Percentiles rank a stretch among this genome's conserved stretches.
Evolutionary conservation across 495 filamentous ascomycete genomes (phyloP).

Genomic region (Bryoglossum gracile): DNA sequence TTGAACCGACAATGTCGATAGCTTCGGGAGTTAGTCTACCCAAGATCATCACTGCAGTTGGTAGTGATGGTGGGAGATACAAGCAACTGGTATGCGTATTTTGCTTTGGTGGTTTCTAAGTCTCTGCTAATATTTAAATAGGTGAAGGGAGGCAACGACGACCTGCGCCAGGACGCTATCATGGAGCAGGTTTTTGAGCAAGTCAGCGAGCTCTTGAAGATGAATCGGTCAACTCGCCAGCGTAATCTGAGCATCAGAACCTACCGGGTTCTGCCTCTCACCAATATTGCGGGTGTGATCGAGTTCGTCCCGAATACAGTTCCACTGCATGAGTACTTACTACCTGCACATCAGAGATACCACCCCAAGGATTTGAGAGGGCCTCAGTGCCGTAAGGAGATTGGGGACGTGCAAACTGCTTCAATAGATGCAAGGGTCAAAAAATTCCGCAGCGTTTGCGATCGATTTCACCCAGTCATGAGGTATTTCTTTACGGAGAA

Average conservation of each 20-base stretch:
- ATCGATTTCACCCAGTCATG: slow-evolving; percentile 88
- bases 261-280: slow-evolving; percentile 92
- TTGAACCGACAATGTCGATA: slow-evolving; percentile 66
- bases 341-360: slow-evolving; percentile 83
- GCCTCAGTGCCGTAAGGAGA: slow-evolving; percentile 65
- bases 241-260: slow-evolving; percentile 84
- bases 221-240: slow-evolving; percentile 77
- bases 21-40: slow-evolving; percentile 87
- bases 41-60: slow-evolving; percentile 78
- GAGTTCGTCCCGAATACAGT: slow-evolving; percentile 94
- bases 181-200: slow-evolving; percentile 99
- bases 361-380: slow-evolving; percentile 78
- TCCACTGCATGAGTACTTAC: slow-evolving; percentile 80
- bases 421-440: slow-evolving; percentile 62
- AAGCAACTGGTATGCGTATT: slow-evolving; percentile 66
- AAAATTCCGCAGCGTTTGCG: slow-evolving; percentile 63
- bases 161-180: slow-evolving; percentile 97
- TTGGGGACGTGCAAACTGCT: slow-evolving; percentile 60
- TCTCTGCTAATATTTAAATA: slow-evolving; percentile 25
- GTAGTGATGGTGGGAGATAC: slow-evolving; percentile 65
- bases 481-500: slow-evolving; percentile 94
- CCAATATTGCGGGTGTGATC: slow-evolving; percentile 78
- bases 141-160: slow-evolving; percentile 91
- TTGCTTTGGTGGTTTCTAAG: not conserved
- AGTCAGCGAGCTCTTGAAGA: slow-evolving; percentile 81